Base-by-base conservation (phyloP, 1,284 basidiomycete species). In the Mycosarcoma mackinlayi region DNA sequence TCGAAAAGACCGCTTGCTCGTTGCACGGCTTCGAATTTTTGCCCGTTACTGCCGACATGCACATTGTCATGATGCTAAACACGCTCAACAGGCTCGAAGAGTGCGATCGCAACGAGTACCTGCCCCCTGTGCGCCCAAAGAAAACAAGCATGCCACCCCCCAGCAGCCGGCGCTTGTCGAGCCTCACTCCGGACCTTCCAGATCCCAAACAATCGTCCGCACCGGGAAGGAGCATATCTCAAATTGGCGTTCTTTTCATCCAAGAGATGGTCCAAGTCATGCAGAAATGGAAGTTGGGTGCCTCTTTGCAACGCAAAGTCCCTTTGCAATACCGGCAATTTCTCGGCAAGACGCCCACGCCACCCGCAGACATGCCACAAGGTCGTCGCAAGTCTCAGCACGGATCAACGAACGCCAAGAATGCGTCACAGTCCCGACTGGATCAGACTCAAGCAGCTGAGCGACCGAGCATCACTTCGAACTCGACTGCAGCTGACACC, bases 1-100 rank as follows among this genome's bases (percentile, higher is more conserved):
- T 72, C 23, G 69, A 72, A 21, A 66, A 62, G 39, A 72, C 51
- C 13, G 69, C 69, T 6, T 72, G 69, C 40, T 62, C 59, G n/a
- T 39, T 72, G 19, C 41, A 58, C 31, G 67, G 67, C 16, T 64
- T 70, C 24, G 55, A 62, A 8, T 53, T 60, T 42, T 38, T 70
- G 19, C 49, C 67, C 14, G 25, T 48, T 37, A 70, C 67, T 0
- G 53, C 34, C 33, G 56, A 70, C 27, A 64, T 70, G 61, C 67
- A 70, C 28, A 34, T 61, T 11, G 48, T 52, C 27, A 70, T 64
- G 67, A 60, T 70, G 57, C 28, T 70, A 47, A 45, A 57, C 28
- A 60, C 67, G 4, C 23, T 64, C 2, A 33, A 52, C 27, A 24
- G 67, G 30, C 57, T 70, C 31, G 52, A 53, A 25, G 67, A 70